Base-by-base conservation (phyloP, 352 stramenopile genomes). In the Globisporangium cystogenes region DNA sequence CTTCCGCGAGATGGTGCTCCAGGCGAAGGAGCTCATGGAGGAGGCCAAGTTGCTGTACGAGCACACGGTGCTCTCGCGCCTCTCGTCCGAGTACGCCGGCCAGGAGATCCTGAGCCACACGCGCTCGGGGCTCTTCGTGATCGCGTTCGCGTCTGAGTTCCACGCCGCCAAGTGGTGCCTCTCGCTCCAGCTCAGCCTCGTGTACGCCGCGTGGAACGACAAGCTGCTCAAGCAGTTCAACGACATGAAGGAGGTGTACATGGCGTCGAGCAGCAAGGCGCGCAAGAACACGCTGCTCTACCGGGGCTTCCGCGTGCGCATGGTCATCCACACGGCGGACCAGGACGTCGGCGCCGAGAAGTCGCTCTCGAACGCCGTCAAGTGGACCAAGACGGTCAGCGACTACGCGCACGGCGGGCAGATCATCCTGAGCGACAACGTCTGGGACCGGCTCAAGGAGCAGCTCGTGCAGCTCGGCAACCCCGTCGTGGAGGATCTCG, bases 161-260 rank as follows among this genome's bases (percentile, higher is more conserved):
- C 82, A 94, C 51, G 84, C 84, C 0, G 84, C 84, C 50, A 90
- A 91, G 64, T 94, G 84, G 84, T 94, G 84, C 59, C 59, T 94
- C 0, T 91, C 84, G 20, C 63, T 94, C 46, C 84, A 94, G 57
- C 64, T 94, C 8, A 90, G 82, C 57, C 53, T 94, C 7, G 82
- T 94, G 20, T 94, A 93, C 49, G 84, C 84, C 1, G 82, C 84
- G 12, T 94, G 84, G 84, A 93, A 91, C 48, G 82, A 90, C 45
- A 92, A 92, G 58, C 59, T 94, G 40, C 65, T 94, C n/a, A 87
- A 85, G 50, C 73, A 88, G 21, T 90, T 91, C 51, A 69, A 85
- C 27, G 82, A 88, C 60, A 87, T 91, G 68, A 82, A 82, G 53
- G 84, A 94, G 59, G 62, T 86, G 47, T 88, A 73, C 29, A 53